phyloP scores from a whole-genome alignment of 495 filamentous ascomycete genomes.

The Hypoxylon trugodes region DNA sequence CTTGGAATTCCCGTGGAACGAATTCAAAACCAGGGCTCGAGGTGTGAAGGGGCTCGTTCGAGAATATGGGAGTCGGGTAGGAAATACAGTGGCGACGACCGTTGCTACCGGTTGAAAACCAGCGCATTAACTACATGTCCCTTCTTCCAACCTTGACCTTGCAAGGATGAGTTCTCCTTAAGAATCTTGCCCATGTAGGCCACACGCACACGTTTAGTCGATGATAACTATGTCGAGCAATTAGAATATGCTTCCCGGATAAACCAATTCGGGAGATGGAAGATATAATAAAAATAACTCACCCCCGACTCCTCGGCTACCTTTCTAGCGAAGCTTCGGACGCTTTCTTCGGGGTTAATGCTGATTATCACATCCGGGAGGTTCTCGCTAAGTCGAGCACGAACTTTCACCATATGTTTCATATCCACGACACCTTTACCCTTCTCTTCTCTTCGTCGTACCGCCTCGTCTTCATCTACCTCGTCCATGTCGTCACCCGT shows the following conservation, averaged over 20 bases:
- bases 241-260: conserved; percentile 24
- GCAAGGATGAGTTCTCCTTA: conserved; percentile 69
- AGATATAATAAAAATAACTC: conserved; percentile 42
- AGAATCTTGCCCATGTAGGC: conserved; percentile 83
- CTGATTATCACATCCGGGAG: conserved; percentile 69
- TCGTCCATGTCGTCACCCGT: conserved; percentile 56
- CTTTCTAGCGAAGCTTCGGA: conserved; percentile 67
- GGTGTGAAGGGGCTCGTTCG: background rate
- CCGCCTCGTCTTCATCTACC: conserved; percentile 58
- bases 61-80: background rate
- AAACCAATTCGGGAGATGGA: background rate
- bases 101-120: conserved; percentile 64
- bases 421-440: conserved; percentile 61
- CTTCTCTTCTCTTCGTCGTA: conserved; percentile 72
- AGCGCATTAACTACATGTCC: conserved; percentile 83
- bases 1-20: background rate
- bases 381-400: conserved; percentile 74
- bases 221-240: conserved; percentile 50
- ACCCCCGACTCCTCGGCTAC: conserved; percentile 73
- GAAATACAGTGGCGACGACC: conserved; percentile 1
- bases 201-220: conserved; percentile 67
- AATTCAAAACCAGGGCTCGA: background rate
- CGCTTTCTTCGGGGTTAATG: conserved; percentile 67
- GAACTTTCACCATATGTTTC: conserved; percentile 66
- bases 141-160: conserved; percentile 76